A percentile compares a stretch with the other conserved stretches of the same genome.
Conservation (phyloP, 129 eudicot genomes). For the Saussurea involucrata region DNA sequence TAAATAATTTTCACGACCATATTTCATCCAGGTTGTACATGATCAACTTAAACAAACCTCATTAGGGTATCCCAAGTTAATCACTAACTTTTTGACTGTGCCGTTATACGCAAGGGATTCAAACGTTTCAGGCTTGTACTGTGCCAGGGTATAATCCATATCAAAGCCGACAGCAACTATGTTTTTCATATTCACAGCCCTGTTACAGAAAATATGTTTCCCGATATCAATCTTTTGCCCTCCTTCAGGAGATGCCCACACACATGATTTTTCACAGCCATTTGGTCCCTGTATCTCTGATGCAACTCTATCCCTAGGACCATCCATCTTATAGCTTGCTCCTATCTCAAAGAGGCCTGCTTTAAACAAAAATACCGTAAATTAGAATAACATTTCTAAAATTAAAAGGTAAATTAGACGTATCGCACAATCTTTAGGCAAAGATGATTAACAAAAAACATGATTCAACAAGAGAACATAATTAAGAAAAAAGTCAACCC, state of each 20-base stretch:
- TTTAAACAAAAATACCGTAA: conserved; percentile 6
- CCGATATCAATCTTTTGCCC: conserved; percentile 60
- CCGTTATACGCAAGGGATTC: conserved; percentile 97
- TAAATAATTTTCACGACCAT: not conserved
- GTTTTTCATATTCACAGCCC: conserved; percentile 79
- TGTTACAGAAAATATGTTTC: conserved; percentile 80
- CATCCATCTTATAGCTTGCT: conserved; percentile 44
- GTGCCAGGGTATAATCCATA: conserved; percentile 96
- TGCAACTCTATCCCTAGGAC: conserved; percentile 22
- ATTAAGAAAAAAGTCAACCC: not conserved
- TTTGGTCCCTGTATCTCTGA: conserved; percentile 28
- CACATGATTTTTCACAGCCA: conserved; percentile 35
- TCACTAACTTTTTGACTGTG: conserved; percentile 91
- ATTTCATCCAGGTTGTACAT: conserved; percentile 9
- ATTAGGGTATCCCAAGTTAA: conserved; percentile 84
- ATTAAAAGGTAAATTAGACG: not conserved
- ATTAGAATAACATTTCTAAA: not conserved
- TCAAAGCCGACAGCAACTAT: conserved; percentile 95
- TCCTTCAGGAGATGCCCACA: conserved; percentile 82
- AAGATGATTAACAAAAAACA: not conserved
- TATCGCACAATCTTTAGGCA: not conserved
- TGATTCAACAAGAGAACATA: not conserved
- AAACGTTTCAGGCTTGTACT: conserved; percentile 93
- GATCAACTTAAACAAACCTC: conserved; percentile 58
- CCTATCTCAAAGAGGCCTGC: conserved; percentile 47